Conservation (phyloP, 768 basidiomycete genomes). For the Kwoniella mangroviensis region DNA sequence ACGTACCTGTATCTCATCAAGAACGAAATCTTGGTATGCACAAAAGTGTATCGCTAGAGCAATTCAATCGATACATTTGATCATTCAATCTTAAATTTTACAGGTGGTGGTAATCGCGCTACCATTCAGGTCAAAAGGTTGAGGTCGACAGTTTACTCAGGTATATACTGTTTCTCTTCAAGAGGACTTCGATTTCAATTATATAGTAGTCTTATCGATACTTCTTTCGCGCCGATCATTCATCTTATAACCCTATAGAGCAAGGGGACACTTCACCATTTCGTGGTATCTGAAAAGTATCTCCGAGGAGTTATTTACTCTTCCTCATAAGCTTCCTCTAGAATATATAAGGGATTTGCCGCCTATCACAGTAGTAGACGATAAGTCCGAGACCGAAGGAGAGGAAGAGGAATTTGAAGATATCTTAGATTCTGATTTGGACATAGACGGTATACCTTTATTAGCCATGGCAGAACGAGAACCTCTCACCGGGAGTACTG, state of each 20-base stretch:
- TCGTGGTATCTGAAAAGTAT: conserved; percentile 12
- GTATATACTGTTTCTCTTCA: not conserved
- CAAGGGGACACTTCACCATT: not conserved
- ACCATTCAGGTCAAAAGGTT: no score
- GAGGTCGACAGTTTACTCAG: no score
- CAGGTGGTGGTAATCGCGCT: no score
- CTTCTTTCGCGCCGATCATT: not conserved
- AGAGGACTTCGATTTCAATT: not conserved
- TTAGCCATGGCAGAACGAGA: conserved; percentile 6
- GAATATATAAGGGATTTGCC: conserved; percentile 14
- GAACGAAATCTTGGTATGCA: no score
- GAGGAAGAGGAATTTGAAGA: not conserved
- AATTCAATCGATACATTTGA: no score
- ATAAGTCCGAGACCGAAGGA: conserved; percentile 1
- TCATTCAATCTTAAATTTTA: no score
- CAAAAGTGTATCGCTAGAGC: no score
- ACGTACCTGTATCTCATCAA: not conserved
- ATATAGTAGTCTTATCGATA: no score
- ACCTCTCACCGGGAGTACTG: not conserved
- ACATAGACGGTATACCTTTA: conserved; percentile 12
- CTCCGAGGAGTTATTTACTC: conserved; percentile 16
- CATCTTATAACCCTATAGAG: not conserved
- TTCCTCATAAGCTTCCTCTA: conserved; percentile 21
- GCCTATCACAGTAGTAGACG: conserved; percentile 2
- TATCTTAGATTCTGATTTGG: not conserved